Evolutionary conservation across 306 rosid species (phyloP).

Genomic region (Luffa acutangula): DNA sequence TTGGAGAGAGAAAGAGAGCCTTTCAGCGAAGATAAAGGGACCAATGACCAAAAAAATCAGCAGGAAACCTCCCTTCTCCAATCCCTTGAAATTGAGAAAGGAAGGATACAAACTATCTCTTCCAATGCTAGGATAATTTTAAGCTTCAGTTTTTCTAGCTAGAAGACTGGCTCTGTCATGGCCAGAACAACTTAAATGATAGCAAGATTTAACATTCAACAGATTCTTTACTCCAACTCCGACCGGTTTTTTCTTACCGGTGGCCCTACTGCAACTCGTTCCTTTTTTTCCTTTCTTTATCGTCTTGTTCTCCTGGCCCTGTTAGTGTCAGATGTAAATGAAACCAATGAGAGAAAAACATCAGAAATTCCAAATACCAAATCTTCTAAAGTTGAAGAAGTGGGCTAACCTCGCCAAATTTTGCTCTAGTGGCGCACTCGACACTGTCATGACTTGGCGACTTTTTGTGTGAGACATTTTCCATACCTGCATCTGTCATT

Average conservation of each 20-base stretch:
- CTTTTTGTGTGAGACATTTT: conserved; percentile 14
- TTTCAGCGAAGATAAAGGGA: not conserved
- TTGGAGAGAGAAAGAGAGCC: not conserved
- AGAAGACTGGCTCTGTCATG: conserved; percentile 22
- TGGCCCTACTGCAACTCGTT: conserved; percentile 25
- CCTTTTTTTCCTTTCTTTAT: conserved; percentile 27
- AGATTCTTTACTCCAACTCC: conserved; percentile 34
- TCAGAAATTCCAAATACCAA: not conserved
- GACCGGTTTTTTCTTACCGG: conserved; percentile 15
- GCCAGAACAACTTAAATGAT: conserved; percentile 32
- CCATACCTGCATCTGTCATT: not conserved
- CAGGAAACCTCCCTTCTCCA: not conserved
- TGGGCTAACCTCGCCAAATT: conserved; percentile 10
- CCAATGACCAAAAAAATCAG: not conserved
- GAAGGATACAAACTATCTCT: not conserved
- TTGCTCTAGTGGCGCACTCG: not conserved
- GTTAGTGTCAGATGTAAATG: not conserved
- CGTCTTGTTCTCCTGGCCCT: conserved; percentile 17
- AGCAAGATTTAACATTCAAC: conserved; percentile 41
- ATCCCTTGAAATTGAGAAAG: not conserved
- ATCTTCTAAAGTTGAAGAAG: not conserved
- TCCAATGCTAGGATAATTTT: conserved; percentile 11
- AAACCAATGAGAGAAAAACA: not conserved
- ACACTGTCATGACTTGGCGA: conserved; percentile 19
- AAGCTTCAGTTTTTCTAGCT: conserved; percentile 23